Evolutionary conservation across 208 protist species (phyloP).

Genomic region (Trypanosoma boissoni): DNA sequence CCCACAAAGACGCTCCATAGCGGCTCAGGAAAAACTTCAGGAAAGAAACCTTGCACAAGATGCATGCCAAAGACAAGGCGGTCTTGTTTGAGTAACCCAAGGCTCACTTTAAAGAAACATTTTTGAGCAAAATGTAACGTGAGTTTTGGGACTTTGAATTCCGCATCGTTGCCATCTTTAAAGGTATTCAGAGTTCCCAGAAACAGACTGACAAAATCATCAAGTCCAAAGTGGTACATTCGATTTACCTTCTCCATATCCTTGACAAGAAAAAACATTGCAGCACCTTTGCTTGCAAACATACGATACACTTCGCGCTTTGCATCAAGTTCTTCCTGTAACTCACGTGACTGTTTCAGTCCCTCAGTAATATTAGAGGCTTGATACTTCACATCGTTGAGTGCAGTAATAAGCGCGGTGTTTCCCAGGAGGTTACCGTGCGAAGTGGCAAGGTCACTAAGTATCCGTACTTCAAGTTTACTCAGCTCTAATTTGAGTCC

Average conservation of each 20-base stretch:
- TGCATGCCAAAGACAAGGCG: constrained; percentile 94
- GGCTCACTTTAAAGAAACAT: constrained; percentile 66
- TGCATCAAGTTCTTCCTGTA: constrained; percentile 92
- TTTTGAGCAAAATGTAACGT: constrained; percentile 55
- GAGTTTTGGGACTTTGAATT: constrained; percentile 56
- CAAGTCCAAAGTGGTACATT: constrained; percentile 97
- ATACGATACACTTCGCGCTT: constrained; percentile 94
- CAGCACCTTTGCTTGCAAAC: constrained; percentile 82
- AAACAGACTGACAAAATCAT: constrained; percentile 89
- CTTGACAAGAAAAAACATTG: constrained; percentile 93
- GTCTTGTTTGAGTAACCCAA: constrained; percentile 90
- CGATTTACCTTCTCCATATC: constrained; percentile 90
- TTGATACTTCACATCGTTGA: constrained; percentile 95
- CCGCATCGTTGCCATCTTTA: constrained; percentile 35
- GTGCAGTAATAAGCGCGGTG: constrained; percentile 85
- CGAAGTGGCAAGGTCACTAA: constrained; percentile 91
- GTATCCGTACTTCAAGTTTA: constrained; percentile 91
- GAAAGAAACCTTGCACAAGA: constrained; percentile 85
- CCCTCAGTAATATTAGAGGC: constrained; percentile 77
- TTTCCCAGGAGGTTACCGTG: constrained; percentile 96
- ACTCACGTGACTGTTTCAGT: constrained; percentile 76
- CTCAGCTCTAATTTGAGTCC: constrained; percentile 92
- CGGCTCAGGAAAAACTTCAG: constrained; percentile 65
- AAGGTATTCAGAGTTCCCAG: constrained; percentile 49
- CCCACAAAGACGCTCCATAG: constrained; percentile 90